Percentiles rank a stretch among this genome's conserved stretches.
These are phyloP conservation scores for Xylariales sp. DNA, from an alignment of 2,329 filamentous ascomycete genomes.

Conservation along the genomic window DNA sequence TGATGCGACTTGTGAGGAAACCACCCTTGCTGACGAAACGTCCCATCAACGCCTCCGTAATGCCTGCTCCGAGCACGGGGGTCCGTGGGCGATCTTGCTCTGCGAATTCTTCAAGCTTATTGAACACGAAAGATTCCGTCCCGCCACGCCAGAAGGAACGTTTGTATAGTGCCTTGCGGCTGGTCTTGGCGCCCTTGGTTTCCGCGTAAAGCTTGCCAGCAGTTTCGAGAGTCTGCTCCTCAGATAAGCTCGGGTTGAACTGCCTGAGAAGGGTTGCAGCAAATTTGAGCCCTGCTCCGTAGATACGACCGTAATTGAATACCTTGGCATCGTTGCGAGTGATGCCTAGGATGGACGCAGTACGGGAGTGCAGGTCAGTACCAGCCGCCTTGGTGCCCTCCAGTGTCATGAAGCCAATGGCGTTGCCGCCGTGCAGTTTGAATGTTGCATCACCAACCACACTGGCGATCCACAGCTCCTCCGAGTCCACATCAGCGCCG, in stretches of 20 bases:
- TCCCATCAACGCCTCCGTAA: conserved; percentile 90
- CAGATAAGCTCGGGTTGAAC: conserved; percentile 83
- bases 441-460: conserved; percentile 93
- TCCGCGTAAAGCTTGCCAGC: conserved; percentile 79
- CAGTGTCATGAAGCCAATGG: conserved; percentile 97
- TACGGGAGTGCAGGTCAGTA: conserved; percentile 91
- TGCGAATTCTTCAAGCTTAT: conserved; percentile 95
- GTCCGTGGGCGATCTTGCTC: conserved; percentile 89
- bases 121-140: conserved; percentile 97
- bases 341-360: conserved; percentile 86
- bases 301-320: conserved; percentile 98
- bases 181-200: conserved; percentile 88
- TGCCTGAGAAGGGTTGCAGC: conserved; percentile 85
- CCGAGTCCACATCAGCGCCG: conserved; percentile 93
- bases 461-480: conserved; percentile 97
- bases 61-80: conserved; percentile 88
- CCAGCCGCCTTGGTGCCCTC: conserved; percentile 93
- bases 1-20: conserved; percentile 94
- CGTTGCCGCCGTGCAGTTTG: conserved; percentile 91
- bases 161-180: conserved; percentile 65
- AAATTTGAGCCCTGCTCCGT: conserved; percentile 94
- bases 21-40: conserved; percentile 83
- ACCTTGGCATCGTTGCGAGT: conserved; percentile 94
- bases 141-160: conserved; percentile 90
- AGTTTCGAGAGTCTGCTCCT: conserved; percentile 70